Percentiles rank a stretch among this genome's conserved stretches.
Conservation (phyloP, 495 filamentous ascomycete genomes). For the Delitschia confertaspora region DNA sequence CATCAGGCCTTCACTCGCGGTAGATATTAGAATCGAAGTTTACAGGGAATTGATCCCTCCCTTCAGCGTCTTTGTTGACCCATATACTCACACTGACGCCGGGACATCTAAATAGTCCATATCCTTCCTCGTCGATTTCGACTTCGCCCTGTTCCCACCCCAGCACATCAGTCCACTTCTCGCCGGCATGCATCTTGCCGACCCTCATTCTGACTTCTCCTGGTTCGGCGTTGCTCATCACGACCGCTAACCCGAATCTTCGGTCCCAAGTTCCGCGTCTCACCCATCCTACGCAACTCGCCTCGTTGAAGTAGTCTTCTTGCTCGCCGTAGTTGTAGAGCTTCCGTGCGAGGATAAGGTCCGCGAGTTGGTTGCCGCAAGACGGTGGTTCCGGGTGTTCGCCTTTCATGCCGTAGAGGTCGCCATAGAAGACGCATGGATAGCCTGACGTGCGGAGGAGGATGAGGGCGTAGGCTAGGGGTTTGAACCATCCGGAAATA, state of each 20-base stretch:
- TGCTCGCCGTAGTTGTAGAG: slow-evolving; percentile 62
- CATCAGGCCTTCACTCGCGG: slow-evolving; percentile 7
- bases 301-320: slow-evolving; percentile 57
- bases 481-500: slow-evolving; percentile 33
- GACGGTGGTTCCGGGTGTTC: slow-evolving; percentile 47
- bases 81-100: slow-evolving; percentile 30
- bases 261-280: slow-evolving; percentile 44
- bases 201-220: slow-evolving; percentile 30
- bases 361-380: slow-evolving; percentile 51
- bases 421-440: slow-evolving; percentile 67
- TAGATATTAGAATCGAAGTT: slow-evolving; percentile 32
- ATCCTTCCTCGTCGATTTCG: slow-evolving; percentile 33
- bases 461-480: slow-evolving; percentile 43
- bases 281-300: slow-evolving; percentile 63
- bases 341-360: slow-evolving; percentile 55
- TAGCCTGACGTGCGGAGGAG: slow-evolving; percentile 57
- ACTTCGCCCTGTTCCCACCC: slow-evolving; percentile 28
- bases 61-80: slow-evolving; percentile 31
- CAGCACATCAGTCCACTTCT: slow-evolving; percentile 33
- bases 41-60: slow-evolving; percentile 32
- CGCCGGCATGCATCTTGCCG: slow-evolving; percentile 30
- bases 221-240: slow-evolving; percentile 31
- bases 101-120: slow-evolving; percentile 29
- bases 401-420: slow-evolving; percentile 59
- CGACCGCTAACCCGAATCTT: slow-evolving; percentile 28